Conservation (phyloP, 768 basidiomycete genomes). For the Heimioporus sp. region DNA sequence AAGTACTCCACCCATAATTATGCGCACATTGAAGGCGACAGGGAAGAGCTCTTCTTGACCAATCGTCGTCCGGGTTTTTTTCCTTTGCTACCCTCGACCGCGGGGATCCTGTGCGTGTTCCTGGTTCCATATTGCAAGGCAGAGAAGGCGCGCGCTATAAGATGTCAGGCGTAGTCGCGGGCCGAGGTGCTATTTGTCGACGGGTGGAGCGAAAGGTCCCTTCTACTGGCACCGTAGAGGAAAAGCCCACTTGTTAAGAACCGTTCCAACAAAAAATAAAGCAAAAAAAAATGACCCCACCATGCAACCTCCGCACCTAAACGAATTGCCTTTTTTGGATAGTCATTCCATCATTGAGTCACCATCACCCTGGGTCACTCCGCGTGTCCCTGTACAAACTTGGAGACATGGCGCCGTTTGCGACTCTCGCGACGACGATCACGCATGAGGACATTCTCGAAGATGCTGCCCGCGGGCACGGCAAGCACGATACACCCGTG, state of each 20-base stretch:
- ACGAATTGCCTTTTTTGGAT: conserved; percentile 20
- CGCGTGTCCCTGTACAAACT: conserved; percentile 13
- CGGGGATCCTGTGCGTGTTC: conserved; percentile 26
- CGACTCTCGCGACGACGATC: conserved; percentile 26
- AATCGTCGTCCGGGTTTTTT: conserved; percentile 13
- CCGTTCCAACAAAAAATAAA: neutral
- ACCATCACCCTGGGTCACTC: conserved; percentile 1
- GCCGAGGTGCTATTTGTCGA: conserved; percentile 12
- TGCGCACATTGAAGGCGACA: conserved; percentile 13
- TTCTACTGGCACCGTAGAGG: neutral
- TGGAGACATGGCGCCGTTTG: conserved; percentile 24
- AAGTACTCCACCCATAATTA: conserved; percentile 19
- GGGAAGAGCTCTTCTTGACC: conserved; percentile 4
- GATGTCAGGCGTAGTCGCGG: conserved; percentile 12
- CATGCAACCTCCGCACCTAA: conserved; percentile 14
- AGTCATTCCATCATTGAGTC: conserved; percentile 1
- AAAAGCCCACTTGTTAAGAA: neutral
- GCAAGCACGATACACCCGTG: conserved; percentile 44
- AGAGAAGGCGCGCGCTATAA: conserved; percentile 19
- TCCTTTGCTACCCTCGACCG: conserved; percentile 24
- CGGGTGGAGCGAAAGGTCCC: conserved; percentile 15
- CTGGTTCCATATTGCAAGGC: conserved; percentile 21
- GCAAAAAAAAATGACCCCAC: too few species aligned
- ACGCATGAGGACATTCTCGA: conserved; percentile 41
- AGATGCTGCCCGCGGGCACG: conserved; percentile 14